Percentiles rank a stretch among this genome's conserved stretches.
Evolutionary conservation across 2,329 filamentous ascomycete species (phyloP).

Genomic region (Botrytis fragariae): DNA sequence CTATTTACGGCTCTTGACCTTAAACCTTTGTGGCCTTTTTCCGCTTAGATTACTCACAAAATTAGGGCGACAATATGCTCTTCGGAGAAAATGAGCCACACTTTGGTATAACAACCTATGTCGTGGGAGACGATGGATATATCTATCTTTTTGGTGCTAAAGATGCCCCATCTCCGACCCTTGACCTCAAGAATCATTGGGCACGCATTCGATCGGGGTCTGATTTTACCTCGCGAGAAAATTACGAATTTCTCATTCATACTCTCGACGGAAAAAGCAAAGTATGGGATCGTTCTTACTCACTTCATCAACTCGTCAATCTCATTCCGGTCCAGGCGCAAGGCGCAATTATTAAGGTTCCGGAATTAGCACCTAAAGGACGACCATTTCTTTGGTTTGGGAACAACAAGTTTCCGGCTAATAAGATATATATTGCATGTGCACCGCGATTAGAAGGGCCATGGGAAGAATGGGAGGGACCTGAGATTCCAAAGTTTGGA

Average conservation of each 20-base stretch:
- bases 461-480: constrained; percentile 10
- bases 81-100: constrained; percentile 9
- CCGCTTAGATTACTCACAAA: background rate
- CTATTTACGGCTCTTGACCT: background rate
- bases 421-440: constrained; percentile 8
- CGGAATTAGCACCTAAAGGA: background rate
- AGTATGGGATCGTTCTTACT: constrained; percentile 8
- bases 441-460: background rate
- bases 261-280: constrained; percentile 7
- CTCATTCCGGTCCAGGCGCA: constrained; percentile 1
- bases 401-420: background rate
- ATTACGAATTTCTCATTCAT: constrained; percentile 15
- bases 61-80: background rate
- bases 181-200: constrained; percentile 10
- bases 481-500: background rate
- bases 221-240: constrained; percentile 8
- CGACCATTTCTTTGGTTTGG: constrained; percentile 14
- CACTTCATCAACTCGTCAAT: background rate
- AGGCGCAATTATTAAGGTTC: constrained; percentile 6
- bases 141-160: constrained; percentile 11
- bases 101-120: constrained; percentile 4
- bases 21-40: background rate
- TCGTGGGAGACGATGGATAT: background rate
- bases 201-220: background rate
- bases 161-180: constrained; percentile 7